Base-by-base conservation (phyloP, 1,139 yeast species). In the Sugiyamaella paludigena region DNA sequence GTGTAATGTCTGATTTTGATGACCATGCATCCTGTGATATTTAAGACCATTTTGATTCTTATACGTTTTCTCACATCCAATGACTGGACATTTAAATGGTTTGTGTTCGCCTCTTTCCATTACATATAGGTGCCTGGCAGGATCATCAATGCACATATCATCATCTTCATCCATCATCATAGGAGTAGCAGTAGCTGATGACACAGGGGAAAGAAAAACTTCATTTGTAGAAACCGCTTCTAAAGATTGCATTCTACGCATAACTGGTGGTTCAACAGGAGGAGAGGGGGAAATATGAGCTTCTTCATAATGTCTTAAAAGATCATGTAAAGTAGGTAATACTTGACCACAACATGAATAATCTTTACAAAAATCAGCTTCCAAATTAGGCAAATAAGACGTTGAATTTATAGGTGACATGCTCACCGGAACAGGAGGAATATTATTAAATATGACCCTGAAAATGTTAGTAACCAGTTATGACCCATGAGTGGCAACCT, bases 1-100 rank as follows among this genome's bases (percentile, higher is more conserved):
- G 64, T 88, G 85, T 53, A 92, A 72, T 34, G 87, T 88, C 70
- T 92, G 98, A 64, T 92, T 91, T 70, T 89, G 97, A 69, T 92
- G 98, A 43, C 99, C 99, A 68, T 92, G 99, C 57, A 87, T 74
- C 58, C 96, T 79, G 70, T 92, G 99, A 70, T 92, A 92, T 68
- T 92, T 92, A 64, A 92, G 77, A 11, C 99, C 99, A 65, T 92
- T 92, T 71, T 92, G 98, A 69, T 92, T 92, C 74, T 92, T 92
- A 71, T 92, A 92, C 33, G 94, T 91, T 74, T 92, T 92, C 62
- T 91, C 98, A 70, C 99, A 92, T 6, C 98, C 98, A 63, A 89
- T 87, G 36, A 92, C 98, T 0, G 98, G 98, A 72, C 99, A 92
- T 67, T 86, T 89, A 74, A 86, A 92, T 19, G 99, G 98, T 68